These are phyloP conservation scores for Colletotrichum sp. DNA, from an alignment of 2,329 filamentous ascomycete species.

Conservation along the genomic window DNA sequence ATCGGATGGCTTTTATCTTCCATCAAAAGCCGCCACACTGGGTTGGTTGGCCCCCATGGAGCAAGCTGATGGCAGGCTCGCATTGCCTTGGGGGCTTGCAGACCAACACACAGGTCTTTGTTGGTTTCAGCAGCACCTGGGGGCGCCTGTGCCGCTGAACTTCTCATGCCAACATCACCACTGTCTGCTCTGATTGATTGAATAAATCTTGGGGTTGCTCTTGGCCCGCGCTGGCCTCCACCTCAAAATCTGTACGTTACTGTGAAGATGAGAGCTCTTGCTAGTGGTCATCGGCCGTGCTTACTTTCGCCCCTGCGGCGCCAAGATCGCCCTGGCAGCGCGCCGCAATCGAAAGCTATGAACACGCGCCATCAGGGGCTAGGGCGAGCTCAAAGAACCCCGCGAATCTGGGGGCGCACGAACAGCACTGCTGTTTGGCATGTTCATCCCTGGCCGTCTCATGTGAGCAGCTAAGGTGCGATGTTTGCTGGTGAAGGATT, in stretches of 20 bases:
- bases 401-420: neutral
- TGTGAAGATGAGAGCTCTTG: neutral
- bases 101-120: neutral
- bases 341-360: neutral
- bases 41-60: neutral
- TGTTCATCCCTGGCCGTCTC: neutral
- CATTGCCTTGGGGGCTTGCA: neutral
- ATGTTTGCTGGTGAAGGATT: neutral
- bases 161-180: neutral
- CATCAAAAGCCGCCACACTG: neutral
- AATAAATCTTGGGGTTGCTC: neutral
- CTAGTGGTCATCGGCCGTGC: neutral
- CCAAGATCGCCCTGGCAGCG: neutral
- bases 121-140: neutral
- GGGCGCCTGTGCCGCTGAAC: neutral
- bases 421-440: neutral
- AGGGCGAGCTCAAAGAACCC: neutral
- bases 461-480: neutral
- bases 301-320: neutral
- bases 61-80: neutral
- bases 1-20: neutral
- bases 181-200: too few species aligned
- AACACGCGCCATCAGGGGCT: neutral
- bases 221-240: neutral
- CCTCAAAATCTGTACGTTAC: neutral